Evolutionary conservation across 2,329 filamentous ascomycete genomes (phyloP).

Genomic region (Xylariaceae sp.): DNA sequence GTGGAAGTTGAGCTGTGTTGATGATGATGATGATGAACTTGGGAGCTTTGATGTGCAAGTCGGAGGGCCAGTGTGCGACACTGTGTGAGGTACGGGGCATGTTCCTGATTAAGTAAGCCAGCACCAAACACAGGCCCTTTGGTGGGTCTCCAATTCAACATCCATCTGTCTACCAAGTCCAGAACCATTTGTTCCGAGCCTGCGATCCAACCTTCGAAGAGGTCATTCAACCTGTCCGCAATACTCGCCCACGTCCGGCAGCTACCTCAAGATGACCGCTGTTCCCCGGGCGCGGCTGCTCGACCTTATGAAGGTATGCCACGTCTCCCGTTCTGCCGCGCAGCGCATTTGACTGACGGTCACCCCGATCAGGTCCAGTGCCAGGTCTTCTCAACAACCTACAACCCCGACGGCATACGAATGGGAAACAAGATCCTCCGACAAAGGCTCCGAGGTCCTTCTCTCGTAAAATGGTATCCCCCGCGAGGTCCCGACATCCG

Average conservation of each 20-base stretch:
- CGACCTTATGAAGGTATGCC: constrained; percentile 71
- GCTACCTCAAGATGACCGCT: constrained; percentile 48
- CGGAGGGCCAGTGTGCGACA: too few relatives aligned
- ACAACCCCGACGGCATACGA: constrained; percentile 77
- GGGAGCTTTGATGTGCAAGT: too few relatives aligned
- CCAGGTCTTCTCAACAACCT: constrained; percentile 84
- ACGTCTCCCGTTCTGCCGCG: not conserved
- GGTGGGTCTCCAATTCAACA: constrained; percentile 3
- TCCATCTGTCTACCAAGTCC: constrained; percentile 4
- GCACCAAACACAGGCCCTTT: constrained; percentile 4
- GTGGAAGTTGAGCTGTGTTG: too few relatives aligned
- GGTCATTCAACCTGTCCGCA: constrained; percentile 3
- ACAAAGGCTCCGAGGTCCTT: constrained; percentile 78
- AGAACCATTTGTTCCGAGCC: not conserved
- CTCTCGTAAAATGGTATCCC: constrained; percentile 84
- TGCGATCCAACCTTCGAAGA: constrained; percentile 6
- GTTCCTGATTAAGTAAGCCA: too few relatives aligned
- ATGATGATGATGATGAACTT: too few relatives aligned
- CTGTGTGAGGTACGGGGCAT: too few relatives aligned
- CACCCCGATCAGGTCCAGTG: constrained; percentile 65
- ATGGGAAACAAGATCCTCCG: constrained; percentile 89
- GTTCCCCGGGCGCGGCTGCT: constrained; percentile 57
- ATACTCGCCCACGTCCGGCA: constrained; percentile 11
- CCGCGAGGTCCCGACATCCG: constrained; percentile 54
- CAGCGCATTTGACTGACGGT: constrained; percentile 11